Evolutionary conservation across 352 stramenopile genomes (phyloP).

Genomic region (Elongisporangium anandrum): DNA sequence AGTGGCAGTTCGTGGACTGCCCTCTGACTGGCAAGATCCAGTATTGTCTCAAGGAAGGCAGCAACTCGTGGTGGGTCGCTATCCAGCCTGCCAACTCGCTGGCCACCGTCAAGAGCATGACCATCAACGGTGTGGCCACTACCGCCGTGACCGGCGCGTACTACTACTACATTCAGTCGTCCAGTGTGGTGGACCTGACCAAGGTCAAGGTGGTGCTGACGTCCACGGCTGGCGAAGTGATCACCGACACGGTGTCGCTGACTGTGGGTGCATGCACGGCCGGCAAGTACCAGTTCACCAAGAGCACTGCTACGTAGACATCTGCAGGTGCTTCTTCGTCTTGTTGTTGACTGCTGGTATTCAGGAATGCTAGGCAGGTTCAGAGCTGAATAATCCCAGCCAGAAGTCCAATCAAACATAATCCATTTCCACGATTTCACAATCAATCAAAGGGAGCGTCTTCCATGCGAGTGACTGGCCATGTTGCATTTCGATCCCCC

Average conservation of each 20-base stretch:
- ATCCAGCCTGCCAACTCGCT: conserved; percentile 57
- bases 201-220: conserved; percentile 40
- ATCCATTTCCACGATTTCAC: too few relatives aligned
- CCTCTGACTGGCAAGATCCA: conserved; percentile 43
- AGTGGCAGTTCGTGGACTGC: conserved; percentile 72
- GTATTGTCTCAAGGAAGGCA: conserved; percentile 62
- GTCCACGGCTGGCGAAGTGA: conserved; percentile 47
- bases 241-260: conserved; percentile 58
- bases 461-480: too few relatives aligned
- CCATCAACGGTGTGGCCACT: conserved; percentile 31
- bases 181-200: too few relatives aligned
- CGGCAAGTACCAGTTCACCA: conserved; percentile 39
- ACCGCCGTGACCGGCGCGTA: conserved; percentile 60
- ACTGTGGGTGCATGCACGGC: conserved; percentile 39
- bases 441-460: too few relatives aligned
- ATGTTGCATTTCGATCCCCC: too few relatives aligned
- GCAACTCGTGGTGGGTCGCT: conserved; percentile 52
- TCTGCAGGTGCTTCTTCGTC: too few relatives aligned
- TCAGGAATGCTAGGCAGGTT: too few relatives aligned
- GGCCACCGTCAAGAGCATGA: conserved; percentile 7
- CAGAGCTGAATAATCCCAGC: too few relatives aligned
- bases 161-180: conserved; percentile 32
- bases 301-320: too few relatives aligned
- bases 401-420: too few relatives aligned
- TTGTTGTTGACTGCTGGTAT: too few relatives aligned